These are phyloP conservation scores for Solanum pinnatisectum DNA, from an alignment of 257 asterid genomes.

Conservation along the genomic window DNA sequence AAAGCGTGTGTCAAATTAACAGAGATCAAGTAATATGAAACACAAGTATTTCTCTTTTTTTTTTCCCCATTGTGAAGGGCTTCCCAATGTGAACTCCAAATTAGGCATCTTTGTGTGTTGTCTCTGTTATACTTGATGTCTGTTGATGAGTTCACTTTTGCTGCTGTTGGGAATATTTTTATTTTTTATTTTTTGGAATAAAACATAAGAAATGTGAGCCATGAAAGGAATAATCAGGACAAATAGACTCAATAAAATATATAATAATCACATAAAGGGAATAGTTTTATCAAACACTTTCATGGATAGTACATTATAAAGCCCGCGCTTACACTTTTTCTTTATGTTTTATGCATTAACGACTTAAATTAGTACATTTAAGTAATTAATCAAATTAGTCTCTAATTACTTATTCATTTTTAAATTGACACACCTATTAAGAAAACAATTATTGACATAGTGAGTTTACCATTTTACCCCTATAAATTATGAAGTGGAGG, in stretches of 20 bases:
- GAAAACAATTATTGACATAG: no score
- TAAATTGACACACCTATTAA: no score
- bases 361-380: no score
- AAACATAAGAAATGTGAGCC: not conserved
- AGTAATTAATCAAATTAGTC: no score
- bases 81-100: not conserved
- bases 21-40: no score
- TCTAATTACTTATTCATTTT: no score
- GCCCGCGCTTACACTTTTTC: not conserved
- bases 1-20: no score
- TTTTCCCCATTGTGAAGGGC: not conserved
- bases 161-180: not conserved
- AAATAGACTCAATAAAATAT: not conserved
- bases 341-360: no score
- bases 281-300: not conserved
- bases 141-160: not conserved
- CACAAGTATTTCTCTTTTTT: no score
- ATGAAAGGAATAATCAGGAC: not conserved
- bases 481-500: no score
- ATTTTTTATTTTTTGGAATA: not conserved
- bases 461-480: no score
- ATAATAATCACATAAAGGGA: not conserved
- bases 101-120: not conserved
- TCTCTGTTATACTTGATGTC: not conserved
- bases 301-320: not conserved